Evolutionary conservation across 768 basidiomycete species (phyloP).

Genomic region (Suillus ampliporus): DNA sequence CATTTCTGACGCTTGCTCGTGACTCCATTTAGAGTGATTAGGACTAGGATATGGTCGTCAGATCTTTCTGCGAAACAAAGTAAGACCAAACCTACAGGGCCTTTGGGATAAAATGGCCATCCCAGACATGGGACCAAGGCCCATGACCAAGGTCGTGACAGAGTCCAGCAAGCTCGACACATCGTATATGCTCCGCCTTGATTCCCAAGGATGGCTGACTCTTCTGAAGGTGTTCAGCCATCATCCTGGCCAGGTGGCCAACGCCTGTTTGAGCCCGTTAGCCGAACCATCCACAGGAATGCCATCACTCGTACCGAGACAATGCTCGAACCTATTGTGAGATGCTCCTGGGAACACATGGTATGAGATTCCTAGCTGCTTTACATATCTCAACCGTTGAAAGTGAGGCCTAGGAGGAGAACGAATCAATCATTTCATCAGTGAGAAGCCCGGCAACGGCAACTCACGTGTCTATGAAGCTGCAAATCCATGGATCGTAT

Average conservation of each 20-base stretch:
- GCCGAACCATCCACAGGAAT: not conserved
- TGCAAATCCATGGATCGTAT: constrained; percentile 45
- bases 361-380: constrained; percentile 80
- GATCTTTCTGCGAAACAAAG: not conserved
- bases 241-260: constrained; percentile 69
- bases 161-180: constrained; percentile 80
- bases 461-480: constrained; percentile 71
- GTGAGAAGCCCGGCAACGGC: not conserved
- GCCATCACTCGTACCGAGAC: constrained; percentile 57
- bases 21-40: constrained; percentile 55
- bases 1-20: constrained; percentile 82
- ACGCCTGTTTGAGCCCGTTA: constrained; percentile 55
- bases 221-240: constrained; percentile 60
- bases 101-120: constrained; percentile 69
- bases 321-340: constrained; percentile 86
- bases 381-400: constrained; percentile 76
- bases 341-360: constrained; percentile 80
- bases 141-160: constrained; percentile 90
- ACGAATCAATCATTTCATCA: not conserved
- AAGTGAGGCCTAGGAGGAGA: constrained; percentile 61
- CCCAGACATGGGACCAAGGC: constrained; percentile 89
- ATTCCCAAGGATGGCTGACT: constrained; percentile 69
- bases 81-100: constrained; percentile 54
- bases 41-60: not conserved
- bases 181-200: constrained; percentile 72